A percentile compares a stretch with the other conserved stretches of the same genome.
phyloP scores from a whole-genome alignment of 495 filamentous ascomycete genomes.

The Podospora pseudocomata region DNA sequence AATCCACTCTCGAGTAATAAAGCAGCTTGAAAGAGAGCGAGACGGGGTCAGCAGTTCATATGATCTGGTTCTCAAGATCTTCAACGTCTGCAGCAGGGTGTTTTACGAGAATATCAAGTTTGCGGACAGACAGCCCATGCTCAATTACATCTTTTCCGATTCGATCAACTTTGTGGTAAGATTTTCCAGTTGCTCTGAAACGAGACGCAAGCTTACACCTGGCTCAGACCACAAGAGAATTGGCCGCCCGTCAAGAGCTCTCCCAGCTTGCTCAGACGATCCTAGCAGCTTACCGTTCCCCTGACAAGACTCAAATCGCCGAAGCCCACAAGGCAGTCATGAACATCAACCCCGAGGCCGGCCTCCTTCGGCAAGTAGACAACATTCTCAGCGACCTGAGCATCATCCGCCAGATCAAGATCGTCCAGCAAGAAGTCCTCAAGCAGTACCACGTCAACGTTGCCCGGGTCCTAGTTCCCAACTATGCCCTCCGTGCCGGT shows the following conservation, averaged over 20 bases:
- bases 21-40: slow-evolving; percentile 4
- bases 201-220: not conserved
- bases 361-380: slow-evolving; percentile 9
- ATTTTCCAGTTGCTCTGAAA: not conserved
- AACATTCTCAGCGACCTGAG: slow-evolving; percentile 15
- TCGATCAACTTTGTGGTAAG: slow-evolving; percentile 17
- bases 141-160: slow-evolving; percentile 18
- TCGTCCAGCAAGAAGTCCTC: slow-evolving; percentile 16
- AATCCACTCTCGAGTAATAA: slow-evolving; percentile 5
- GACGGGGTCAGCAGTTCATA: slow-evolving; percentile 9
- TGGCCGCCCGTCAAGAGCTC: slow-evolving; percentile 16
- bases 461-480: slow-evolving; percentile 12
- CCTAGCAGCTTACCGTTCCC: slow-evolving; percentile 13
- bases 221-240: slow-evolving; percentile 14
- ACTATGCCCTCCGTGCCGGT: slow-evolving; percentile 9
- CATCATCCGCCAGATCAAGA: slow-evolving; percentile 18
- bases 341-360: slow-evolving; percentile 19
- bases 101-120: slow-evolving; percentile 17
- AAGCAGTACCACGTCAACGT: slow-evolving; percentile 18
- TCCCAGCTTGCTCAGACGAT: slow-evolving; percentile 12
- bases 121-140: slow-evolving; percentile 12
- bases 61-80: slow-evolving; percentile 9
- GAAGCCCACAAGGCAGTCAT: slow-evolving; percentile 17
- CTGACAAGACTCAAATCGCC: slow-evolving; percentile 18
- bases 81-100: slow-evolving; percentile 14